phyloP scores from a whole-genome alignment of 257 asterid genomes.

The Penstemon eatonii region DNA sequence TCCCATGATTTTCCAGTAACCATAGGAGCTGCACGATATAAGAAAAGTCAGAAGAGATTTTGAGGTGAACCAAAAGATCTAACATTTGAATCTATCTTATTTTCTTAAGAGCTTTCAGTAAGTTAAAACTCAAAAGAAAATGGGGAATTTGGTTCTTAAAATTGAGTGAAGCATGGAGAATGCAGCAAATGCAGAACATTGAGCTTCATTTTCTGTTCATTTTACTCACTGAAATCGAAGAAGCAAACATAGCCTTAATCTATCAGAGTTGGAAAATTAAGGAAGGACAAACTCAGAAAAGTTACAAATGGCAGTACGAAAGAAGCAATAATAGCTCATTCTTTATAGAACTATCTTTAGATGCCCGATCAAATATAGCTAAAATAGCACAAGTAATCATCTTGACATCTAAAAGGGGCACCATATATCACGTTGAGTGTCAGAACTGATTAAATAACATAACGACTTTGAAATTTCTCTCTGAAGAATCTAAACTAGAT shows the following conservation, averaged over 20 bases:
- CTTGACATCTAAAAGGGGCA: constrained; percentile 11
- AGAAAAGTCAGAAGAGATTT: constrained; percentile 13
- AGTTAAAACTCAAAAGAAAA: not conserved
- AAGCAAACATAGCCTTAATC: no score
- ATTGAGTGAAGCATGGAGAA: not conserved
- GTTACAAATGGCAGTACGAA: no score
- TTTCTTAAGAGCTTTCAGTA: not conserved
- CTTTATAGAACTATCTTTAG: no score
- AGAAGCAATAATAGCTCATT: no score
- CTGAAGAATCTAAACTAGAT: constrained; percentile 9
- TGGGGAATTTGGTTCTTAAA: not conserved
- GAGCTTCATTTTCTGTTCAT: no score
- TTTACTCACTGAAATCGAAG: no score
- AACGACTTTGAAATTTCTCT: constrained; percentile 9
- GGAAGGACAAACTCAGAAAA: no score
- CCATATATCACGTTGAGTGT: constrained; percentile 2
- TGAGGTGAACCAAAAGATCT: not conserved
- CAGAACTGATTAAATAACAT: not conserved
- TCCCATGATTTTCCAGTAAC: constrained; percentile 81
- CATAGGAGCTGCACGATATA: constrained; percentile 48
- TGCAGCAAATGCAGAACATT: not conserved
- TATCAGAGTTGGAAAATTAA: no score
- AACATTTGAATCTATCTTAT: not conserved
- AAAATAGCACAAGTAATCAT: not conserved
- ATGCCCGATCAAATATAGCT: no score